These are phyloP conservation scores for Periconia sp. DNA, from an alignment of 2,329 filamentous ascomycete genomes.

Conservation along the genomic window DNA sequence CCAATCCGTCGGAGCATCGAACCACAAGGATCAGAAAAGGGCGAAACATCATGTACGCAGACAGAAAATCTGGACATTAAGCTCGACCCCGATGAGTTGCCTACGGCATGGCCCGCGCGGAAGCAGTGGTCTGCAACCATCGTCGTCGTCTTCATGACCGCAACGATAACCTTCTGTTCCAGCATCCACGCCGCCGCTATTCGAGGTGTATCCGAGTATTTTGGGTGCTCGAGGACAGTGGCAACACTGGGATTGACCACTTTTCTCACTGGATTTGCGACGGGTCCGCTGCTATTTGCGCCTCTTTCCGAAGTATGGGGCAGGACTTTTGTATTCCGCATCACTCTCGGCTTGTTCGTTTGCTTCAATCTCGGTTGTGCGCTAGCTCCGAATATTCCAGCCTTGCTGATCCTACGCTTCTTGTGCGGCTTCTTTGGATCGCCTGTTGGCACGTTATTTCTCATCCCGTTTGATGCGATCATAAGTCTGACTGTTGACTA, in stretches of 20 bases:
- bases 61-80: too few species aligned
- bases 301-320: conserved; percentile 58
- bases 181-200: conserved; percentile 10
- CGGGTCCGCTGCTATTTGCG: conserved; percentile 46
- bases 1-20: too few species aligned
- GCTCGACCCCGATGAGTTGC: conserved; percentile 5
- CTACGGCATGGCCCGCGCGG: conserved; percentile 6
- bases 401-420: conserved; percentile 1
- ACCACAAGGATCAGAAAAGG: too few species aligned
- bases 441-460: not conserved
- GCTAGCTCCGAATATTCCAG: conserved; percentile 1
- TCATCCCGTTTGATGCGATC: too few species aligned
- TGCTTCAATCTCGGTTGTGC: conserved; percentile 3
- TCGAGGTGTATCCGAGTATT: conserved; percentile 4
- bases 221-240: conserved; percentile 2
- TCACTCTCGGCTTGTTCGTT: not conserved
- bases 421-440: conserved; percentile 5
- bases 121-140: conserved; percentile 17
- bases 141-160: conserved; percentile 14
- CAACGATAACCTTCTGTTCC: conserved; percentile 13
- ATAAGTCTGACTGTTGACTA: not conserved
- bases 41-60: too few species aligned
- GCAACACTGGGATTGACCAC: conserved; percentile 31
- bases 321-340: conserved; percentile 3
- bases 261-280: conserved; percentile 38